Evolutionary conservation across 768 basidiomycete genomes (phyloP).

Genomic region (Amanita molliuscula): DNA sequence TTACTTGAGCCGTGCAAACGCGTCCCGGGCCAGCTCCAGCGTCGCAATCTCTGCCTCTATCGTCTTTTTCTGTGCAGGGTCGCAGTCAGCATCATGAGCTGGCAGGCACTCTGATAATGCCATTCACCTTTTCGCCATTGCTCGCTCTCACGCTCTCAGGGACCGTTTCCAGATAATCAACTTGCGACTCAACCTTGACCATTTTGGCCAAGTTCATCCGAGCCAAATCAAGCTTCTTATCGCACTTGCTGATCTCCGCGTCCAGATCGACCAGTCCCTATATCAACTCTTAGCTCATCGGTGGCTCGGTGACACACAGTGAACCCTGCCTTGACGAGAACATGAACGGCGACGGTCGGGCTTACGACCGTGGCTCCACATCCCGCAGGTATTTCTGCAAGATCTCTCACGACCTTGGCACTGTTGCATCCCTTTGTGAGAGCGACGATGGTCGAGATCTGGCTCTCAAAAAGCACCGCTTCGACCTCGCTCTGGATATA

Average conservation of each 20-base stretch:
- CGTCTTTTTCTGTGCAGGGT: slow-evolving; percentile 51
- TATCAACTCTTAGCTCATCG: neutral
- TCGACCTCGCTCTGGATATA: slow-evolving; percentile 57
- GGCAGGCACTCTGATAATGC: slow-evolving; percentile 2
- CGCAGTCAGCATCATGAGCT: neutral
- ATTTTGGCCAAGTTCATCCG: slow-evolving; percentile 68
- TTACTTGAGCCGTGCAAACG: slow-evolving; percentile 11
- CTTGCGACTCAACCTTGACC: slow-evolving; percentile 55
- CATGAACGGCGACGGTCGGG: slow-evolving; percentile 62
- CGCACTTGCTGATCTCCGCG: slow-evolving; percentile 77
- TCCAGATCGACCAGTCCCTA: slow-evolving; percentile 89
- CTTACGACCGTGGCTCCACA: slow-evolving; percentile 81
- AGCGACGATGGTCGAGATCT: slow-evolving; percentile 64
- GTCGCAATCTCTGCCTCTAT: slow-evolving; percentile 54
- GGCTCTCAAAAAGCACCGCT: slow-evolving; percentile 57
- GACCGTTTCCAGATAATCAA: slow-evolving; percentile 73
- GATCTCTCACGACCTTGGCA: slow-evolving; percentile 52
- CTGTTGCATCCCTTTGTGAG: slow-evolving; percentile 86
- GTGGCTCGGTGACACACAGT: neutral
- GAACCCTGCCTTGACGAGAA: slow-evolving; percentile 70
- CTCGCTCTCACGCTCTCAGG: slow-evolving; percentile 63
- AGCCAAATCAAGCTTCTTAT: slow-evolving; percentile 80
- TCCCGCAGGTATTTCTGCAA: slow-evolving; percentile 71
- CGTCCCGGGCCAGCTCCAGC: slow-evolving; percentile 7
- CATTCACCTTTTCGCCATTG: slow-evolving; percentile 76